Conservation (phyloP, 140 eudicot species). For the Anethum foeniculum region DNA sequence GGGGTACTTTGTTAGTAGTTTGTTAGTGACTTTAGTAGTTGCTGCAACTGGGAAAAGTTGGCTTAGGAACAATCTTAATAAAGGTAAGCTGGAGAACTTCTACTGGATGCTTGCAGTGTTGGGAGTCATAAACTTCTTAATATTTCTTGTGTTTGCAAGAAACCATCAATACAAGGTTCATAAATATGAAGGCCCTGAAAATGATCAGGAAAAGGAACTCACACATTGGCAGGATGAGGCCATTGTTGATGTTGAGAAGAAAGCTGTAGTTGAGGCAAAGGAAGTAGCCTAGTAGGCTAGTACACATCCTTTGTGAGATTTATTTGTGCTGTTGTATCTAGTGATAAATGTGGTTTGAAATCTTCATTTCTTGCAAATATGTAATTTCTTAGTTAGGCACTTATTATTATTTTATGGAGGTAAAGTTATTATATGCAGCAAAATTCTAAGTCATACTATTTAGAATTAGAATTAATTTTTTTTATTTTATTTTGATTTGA, state of each 20-base stretch:
- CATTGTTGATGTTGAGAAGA: slow-evolving; percentile 24
- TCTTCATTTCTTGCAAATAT: too few relatives aligned
- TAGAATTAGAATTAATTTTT: too few relatives aligned
- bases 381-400: neutral
- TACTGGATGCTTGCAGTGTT: slow-evolving; percentile 85
- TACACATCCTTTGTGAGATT: neutral
- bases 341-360: neutral
- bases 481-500: too few relatives aligned
- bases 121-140: slow-evolving; percentile 45
- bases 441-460: too few relatives aligned
- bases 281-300: slow-evolving; percentile 27
- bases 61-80: slow-evolving; percentile 60
- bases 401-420: too few relatives aligned
- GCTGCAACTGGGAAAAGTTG: slow-evolving; percentile 32
- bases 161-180: slow-evolving; percentile 74
- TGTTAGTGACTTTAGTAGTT: slow-evolving; percentile 54
- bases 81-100: slow-evolving; percentile 64
- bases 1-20: slow-evolving; percentile 65
- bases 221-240: slow-evolving; percentile 28
- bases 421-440: too few relatives aligned
- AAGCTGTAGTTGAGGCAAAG: slow-evolving; percentile 4
- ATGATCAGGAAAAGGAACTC: slow-evolving; percentile 20
- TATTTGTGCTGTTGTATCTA: neutral
- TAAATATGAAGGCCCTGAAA: slow-evolving; percentile 11
- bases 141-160: slow-evolving; percentile 45